Conservation (phyloP, 1,284 basidiomycete genomes). For the Cutaneotrichosporon sp. region DNA sequence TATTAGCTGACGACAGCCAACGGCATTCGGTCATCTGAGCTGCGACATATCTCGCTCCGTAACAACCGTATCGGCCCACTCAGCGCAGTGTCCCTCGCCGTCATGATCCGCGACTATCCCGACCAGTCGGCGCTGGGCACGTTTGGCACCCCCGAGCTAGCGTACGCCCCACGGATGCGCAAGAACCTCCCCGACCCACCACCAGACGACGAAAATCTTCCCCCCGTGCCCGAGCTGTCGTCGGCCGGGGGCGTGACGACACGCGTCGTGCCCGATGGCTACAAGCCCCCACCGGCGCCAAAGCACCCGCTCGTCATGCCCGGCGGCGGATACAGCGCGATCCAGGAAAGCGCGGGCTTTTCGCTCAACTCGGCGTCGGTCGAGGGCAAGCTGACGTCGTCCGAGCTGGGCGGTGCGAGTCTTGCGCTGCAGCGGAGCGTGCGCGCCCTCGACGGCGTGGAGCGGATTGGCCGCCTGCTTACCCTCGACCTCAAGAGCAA, state of each 20-base stretch:
- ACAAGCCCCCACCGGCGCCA: slow-evolving; percentile 33
- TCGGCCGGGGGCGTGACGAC: slow-evolving; percentile 71
- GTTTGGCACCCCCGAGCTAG: neutral
- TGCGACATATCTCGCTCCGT: slow-evolving; percentile 80
- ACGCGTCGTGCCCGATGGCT: slow-evolving; percentile 53
- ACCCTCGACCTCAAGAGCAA: slow-evolving; percentile 89
- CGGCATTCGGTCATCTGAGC: slow-evolving; percentile 69
- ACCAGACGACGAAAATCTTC: slow-evolving; percentile 25
- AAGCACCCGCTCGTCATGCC: slow-evolving; percentile 37
- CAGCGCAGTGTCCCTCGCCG: slow-evolving; percentile 81
- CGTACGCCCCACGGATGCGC: slow-evolving; percentile 6
- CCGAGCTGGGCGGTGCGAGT: slow-evolving; percentile 34
- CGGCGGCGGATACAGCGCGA: slow-evolving; percentile 27
- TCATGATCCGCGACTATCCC: slow-evolving; percentile 92
- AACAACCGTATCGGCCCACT: slow-evolving; percentile 75
- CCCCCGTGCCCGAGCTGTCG: slow-evolving; percentile 56
- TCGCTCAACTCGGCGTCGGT: slow-evolving; percentile 16
- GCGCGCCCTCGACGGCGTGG: slow-evolving; percentile 75
- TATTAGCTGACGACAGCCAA: slow-evolving; percentile 54
- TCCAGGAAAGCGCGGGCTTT: slow-evolving; percentile 26
- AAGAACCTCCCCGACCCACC: slow-evolving; percentile 2
- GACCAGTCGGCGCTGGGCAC: slow-evolving; percentile 52
- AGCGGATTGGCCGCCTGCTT: slow-evolving; percentile 73
- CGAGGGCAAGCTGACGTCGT: slow-evolving; percentile 27
- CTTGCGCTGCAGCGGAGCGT: slow-evolving; percentile 57